Percentiles rank a stretch among this genome's conserved stretches.
Evolutionary conservation across 352 stramenopile genomes (phyloP).

Genomic region (Globisporangium heterothallicum): DNA sequence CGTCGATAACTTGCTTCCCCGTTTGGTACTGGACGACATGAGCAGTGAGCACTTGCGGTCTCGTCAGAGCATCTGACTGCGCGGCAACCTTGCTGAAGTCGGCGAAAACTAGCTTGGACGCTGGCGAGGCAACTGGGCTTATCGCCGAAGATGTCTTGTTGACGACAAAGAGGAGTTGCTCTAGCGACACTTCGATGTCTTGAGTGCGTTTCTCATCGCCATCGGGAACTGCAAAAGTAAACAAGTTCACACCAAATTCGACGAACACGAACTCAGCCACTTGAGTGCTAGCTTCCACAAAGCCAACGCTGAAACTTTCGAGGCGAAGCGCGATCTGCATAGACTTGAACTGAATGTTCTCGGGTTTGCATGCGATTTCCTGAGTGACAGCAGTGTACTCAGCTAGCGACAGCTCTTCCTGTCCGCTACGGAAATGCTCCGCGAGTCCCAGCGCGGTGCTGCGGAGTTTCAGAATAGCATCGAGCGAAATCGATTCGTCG

Average conservation of each 20-base stretch:
- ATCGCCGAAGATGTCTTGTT: slow-evolving; percentile 32
- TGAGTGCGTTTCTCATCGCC: slow-evolving; percentile 38
- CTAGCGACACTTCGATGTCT: slow-evolving; percentile 43
- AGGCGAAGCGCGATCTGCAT: slow-evolving; percentile 46
- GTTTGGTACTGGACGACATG: slow-evolving; percentile 38
- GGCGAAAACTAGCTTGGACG: slow-evolving; percentile 45
- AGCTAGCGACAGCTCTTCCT: slow-evolving; percentile 34
- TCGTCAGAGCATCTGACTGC: slow-evolving; percentile 19
- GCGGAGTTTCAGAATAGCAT: slow-evolving; percentile 44
- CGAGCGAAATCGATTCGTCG: slow-evolving; percentile 38
- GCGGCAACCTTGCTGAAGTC: slow-evolving; percentile 38
- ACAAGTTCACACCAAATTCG: slow-evolving; percentile 45
- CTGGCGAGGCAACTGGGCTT: slow-evolving; percentile 26
- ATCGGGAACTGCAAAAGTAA: slow-evolving; percentile 32
- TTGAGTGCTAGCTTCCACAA: slow-evolving; percentile 35
- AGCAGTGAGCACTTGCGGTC: slow-evolving; percentile 41
- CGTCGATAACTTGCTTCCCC: slow-evolving; percentile 37
- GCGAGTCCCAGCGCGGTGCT: slow-evolving; percentile 29
- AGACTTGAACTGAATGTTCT: slow-evolving; percentile 51
- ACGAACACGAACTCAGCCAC: slow-evolving; percentile 45
- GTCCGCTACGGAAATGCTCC: slow-evolving; percentile 33
- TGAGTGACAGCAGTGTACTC: slow-evolving; percentile 35
- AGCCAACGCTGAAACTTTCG: slow-evolving; percentile 49
- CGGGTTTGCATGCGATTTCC: slow-evolving; percentile 31
- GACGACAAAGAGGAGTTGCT: slow-evolving; percentile 46